Base-by-base conservation (phyloP, 2,329 filamentous ascomycete genomes). In the Stachybotrys echinatus region DNA sequence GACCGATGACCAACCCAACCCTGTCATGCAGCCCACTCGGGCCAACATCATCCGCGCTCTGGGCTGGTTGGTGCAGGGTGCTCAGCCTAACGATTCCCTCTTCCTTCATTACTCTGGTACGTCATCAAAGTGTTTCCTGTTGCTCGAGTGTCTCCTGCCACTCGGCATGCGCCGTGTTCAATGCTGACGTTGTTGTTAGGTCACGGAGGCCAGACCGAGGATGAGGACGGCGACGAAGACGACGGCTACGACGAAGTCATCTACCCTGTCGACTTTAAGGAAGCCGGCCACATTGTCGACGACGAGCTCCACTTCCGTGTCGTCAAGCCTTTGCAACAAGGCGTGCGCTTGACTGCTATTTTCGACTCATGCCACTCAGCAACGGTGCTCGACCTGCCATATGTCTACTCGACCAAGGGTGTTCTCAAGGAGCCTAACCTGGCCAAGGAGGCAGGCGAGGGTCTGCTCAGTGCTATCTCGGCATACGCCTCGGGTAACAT, bases 401-500 rank as follows among this genome's bases (percentile, higher is more conserved):
- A 90, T 71, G 79, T 90, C 52, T 91, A 91, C 78, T 88, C 83
- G 51, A 91, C 87, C 54, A 86, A 89, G 71, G 87, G 87, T 65
- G 77, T 89, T 39, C 80, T 90, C 70, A 91, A 91, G 70, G 87
- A 90, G 73, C 87, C 87, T 55, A 90, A 90, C 65, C 73, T 90
- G 63, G 87, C 86, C 67, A 89, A 89, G 72, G 87, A 91, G 69
- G 87, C 87, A 49, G 87, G 86, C 43, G 77, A 83, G 64, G 87
- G 87, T 48, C 72, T 91, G 54, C 74, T 91, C 52, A 79, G 80
- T 54, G 81, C 91, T 61, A 83, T 95, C 31, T 83, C 81, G 21
- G 84, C 87, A 17, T 96, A 95, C 69, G 85, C 88, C 47, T 81
- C 85, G 57, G 92, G 92, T 59, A 91, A 97, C 67, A 75, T 96